Base-by-base conservation (phyloP, 2,329 filamentous ascomycete genomes). In the Penicillium sp. region DNA sequence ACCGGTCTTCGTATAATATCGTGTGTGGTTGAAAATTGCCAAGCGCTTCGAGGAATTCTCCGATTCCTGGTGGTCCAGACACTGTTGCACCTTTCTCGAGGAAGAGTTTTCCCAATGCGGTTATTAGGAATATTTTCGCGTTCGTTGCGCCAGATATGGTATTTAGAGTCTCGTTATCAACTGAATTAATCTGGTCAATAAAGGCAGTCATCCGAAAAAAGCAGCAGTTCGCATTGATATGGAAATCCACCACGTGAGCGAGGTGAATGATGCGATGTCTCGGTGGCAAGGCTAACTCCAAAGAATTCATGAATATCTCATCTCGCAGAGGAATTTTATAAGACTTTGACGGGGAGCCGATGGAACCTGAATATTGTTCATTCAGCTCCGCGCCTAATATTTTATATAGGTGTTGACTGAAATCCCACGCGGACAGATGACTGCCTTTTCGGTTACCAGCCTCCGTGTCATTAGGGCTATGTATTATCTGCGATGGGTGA, bases 81-180 rank as follows among this genome's bases (percentile, higher is more conserved):
- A 30, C n/a, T 14, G 50, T 55, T 8, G 56, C 56, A 18, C 56
- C 51, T 24, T 55, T 55, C 40, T 55, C 50, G n/a, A 58, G 56
- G 18, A 54, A 52, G 24, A 58, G 50, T 42, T 45, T 58, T 24
- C 56, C 56, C 14, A 58, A 24, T 8, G 56, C 56, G 24, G 33
- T n/a, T 42, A 58, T 30, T 14, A 52, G 35, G 1, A 38, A 52
- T 18, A 58, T 9, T 20, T 53, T 53, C 11, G 28, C 48, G 9
- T 16, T 42, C 24, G 18, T 42, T 43, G 33, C 14, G 28, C 24
- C 18, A 35, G 42, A 55, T n/a, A 49, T 48, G 16, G 40, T 28
- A n/a, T 33, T 9, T 47, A 5, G 33, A 42, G 42, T 21, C 30
- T 18, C 16, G 5, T 6, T 11, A 3, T 3, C 8, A 14, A 4